Evolutionary conservation across 345 rosid genomes (phyloP), one percentile per base, ranked within the genome.

Genomic region (Ceriops zippeliana): DNA sequence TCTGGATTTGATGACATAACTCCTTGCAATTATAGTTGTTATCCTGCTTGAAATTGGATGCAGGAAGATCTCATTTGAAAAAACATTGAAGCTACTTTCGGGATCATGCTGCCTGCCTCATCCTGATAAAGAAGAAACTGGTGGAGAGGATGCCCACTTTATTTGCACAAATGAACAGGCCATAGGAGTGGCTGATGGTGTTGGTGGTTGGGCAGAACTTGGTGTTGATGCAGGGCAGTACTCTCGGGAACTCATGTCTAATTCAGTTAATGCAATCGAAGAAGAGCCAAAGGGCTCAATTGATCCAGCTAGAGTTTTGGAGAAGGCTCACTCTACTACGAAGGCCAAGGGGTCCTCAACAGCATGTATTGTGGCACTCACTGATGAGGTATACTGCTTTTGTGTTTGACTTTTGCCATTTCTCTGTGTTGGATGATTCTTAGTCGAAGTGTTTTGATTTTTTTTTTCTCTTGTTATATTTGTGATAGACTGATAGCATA

Each of bases 101-200:
- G 99, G 92, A 54, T 91, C 97, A 0, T 95, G 92, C 81, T 95
- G 79, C 76, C 78, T 95, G 54, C 99, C 99, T 1, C 98, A 95
- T 90, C 99, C 99, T 71, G 99, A 91, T 71, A 95, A 95, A 83
- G 99, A 91, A 76, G 92, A 85, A 52, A 91, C 98, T 21, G 99
- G 99, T n/a, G 99, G 99, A 62, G 99, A 95, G 78, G 99, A 95
- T 87, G 99, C 99, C 21, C 99, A 95, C 72, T 95, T 95, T 68
- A 84, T 95, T 32, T 91, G 96, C 74, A 46, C 82, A 16, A 90
- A 91, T 72, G 88, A 86, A 73, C 96, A 95, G 60, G 99, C 97
- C 20, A 62, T 95, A 38, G 97, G 97, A 52, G 90, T 91, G 76
- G 99, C 99, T 32, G 99, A 95, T 80, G 99, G 98, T 62, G 99